phyloP scores from a whole-genome alignment of 495 filamentous ascomycete species.

The Penicillium robsamsonii region DNA sequence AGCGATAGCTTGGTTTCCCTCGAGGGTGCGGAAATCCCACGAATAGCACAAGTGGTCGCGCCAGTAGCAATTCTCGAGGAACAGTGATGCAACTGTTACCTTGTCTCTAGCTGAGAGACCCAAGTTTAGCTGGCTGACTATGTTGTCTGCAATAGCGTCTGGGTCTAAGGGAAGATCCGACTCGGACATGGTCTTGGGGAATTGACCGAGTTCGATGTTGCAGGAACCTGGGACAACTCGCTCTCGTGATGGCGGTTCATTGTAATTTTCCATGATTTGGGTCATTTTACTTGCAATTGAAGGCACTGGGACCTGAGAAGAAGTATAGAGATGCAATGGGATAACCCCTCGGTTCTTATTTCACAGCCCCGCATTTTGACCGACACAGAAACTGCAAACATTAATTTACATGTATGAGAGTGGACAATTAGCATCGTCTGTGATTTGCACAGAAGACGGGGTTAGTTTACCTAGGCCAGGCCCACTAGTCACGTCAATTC shows the following conservation, averaged over 20 bases:
- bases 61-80: slow-evolving; percentile 50
- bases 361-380: not conserved
- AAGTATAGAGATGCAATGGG: not conserved
- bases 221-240: slow-evolving; percentile 59
- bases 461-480: no score
- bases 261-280: slow-evolving; percentile 13
- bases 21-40: slow-evolving; percentile 52
- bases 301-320: not conserved
- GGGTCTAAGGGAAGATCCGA: slow-evolving; percentile 42
- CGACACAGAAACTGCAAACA: not conserved
- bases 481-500: no score
- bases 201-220: slow-evolving; percentile 43
- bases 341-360: not conserved
- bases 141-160: slow-evolving; percentile 38
- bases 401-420: no score
- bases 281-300: not conserved
- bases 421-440: no score
- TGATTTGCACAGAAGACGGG: no score
- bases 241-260: slow-evolving; percentile 46
- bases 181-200: slow-evolving; percentile 32
- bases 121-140: slow-evolving; percentile 50
- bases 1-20: slow-evolving; percentile 51
- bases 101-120: slow-evolving; percentile 39
- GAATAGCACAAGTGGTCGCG: slow-evolving; percentile 42
- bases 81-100: slow-evolving; percentile 29